These are phyloP conservation scores for Crithidia expoeki DNA, from an alignment of 208 protist species.

Conservation along the genomic window DNA sequence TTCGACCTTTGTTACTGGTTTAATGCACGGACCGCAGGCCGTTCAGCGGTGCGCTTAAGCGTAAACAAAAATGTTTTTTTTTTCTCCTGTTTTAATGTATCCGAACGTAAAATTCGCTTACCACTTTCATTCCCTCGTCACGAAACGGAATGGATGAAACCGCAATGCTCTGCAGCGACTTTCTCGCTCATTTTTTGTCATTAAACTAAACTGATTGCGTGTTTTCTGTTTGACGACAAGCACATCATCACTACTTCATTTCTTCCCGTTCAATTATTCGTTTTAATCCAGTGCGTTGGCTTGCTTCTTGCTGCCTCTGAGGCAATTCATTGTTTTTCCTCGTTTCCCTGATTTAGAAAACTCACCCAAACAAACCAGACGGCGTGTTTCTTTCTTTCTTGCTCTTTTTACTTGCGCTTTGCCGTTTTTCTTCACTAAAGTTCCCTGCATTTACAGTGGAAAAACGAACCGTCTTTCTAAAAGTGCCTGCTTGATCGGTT, in stretches of 20 bases:
- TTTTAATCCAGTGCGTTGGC: neutral
- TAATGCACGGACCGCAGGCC: neutral
- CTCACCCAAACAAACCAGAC: too few relatives aligned
- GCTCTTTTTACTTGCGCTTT: neutral
- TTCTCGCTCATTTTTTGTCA: neutral
- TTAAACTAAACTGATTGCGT: neutral
- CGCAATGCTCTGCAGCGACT: neutral
- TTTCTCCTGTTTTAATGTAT: too few relatives aligned
- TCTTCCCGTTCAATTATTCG: neutral
- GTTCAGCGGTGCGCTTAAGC: neutral
- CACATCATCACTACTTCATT: neutral
- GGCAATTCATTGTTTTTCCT: neutral
- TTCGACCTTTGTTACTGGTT: neutral
- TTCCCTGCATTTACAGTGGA: neutral
- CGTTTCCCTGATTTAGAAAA: slow-evolving; percentile 1
- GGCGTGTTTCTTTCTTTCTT: slow-evolving; percentile 9
- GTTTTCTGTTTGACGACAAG: neutral
- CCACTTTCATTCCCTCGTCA: neutral
- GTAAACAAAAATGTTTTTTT: neutral
- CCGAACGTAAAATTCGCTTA: too few relatives aligned
- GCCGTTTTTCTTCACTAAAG: neutral
- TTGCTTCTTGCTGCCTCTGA: neutral
- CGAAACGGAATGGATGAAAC: neutral
- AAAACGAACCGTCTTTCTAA: too few relatives aligned
- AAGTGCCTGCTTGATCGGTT: slow-evolving; percentile 1